phyloP scores from a whole-genome alignment of 108 stramenopile species.

The Mediolabrus comicus region DNA sequence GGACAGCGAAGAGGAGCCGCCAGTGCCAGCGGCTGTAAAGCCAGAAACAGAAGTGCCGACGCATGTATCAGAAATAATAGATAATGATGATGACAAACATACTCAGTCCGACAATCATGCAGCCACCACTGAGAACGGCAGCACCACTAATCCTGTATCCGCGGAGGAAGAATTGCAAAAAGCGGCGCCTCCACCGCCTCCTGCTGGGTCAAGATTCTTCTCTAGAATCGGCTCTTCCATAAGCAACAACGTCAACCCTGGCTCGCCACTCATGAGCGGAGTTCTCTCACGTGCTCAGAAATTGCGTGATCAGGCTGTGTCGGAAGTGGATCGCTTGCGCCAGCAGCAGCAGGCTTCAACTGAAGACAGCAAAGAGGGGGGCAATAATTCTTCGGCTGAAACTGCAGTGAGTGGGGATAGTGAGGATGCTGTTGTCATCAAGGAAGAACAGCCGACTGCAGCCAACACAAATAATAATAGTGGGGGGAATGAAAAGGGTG shows the following conservation, averaged over 20 bases:
- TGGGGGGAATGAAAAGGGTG: no score
- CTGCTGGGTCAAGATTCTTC: background rate
- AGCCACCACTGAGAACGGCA: background rate
- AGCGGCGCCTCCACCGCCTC: background rate
- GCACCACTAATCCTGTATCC: background rate
- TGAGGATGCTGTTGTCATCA: background rate
- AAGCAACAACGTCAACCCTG: background rate
- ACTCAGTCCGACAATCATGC: no score
- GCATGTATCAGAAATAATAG: no score
- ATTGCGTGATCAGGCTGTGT: slow-evolving; percentile 8
- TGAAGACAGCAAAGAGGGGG: background rate
- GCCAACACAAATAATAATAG: background rate
- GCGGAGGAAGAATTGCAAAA: background rate
- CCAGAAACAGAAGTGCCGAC: no score
- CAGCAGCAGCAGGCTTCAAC: background rate
- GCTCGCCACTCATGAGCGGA: background rate
- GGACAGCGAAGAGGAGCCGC: no score
- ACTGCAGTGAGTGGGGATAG: no score
- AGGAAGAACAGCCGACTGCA: background rate
- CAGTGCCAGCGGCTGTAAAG: no score
- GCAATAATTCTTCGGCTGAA: background rate
- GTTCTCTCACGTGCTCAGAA: background rate
- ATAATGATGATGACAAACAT: no score
- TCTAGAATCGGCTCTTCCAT: background rate
- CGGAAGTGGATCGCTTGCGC: slow-evolving; percentile 11